Evolutionary conservation across 805 yeast species (phyloP), one percentile per base, ranked within the genome.

Genomic region (Ogataea paradorogensis): DNA sequence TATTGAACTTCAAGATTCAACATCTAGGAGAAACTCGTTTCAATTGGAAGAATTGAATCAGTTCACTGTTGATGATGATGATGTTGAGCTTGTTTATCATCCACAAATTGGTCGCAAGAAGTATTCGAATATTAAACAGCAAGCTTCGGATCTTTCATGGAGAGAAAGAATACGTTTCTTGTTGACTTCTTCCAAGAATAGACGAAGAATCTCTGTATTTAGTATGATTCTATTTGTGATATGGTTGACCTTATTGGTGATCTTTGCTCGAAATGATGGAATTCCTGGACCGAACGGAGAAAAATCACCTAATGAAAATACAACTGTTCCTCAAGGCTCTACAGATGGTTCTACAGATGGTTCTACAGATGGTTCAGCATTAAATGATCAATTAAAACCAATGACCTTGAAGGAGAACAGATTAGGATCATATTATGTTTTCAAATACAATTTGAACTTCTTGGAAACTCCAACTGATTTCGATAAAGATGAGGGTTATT

Each of bases 401-500:
- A 46, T 65, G 50, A 46, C 55, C 9, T 33, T 66, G 15, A 41
- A 47, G 5, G 65, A 56, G 18, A 50, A 50, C 40, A 47, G 66
- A 33, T 37, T 36, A 42, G 70, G 68, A 0, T 20, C 38, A 6
- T 65, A 52, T 33, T 56, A 55, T 39, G 58, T 55, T 2, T 58
- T 51, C 42, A 50, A 51, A 3, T 49, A 49, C 16, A 38, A 42
- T 22, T 42, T 41, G 55, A 28, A 49, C 8, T 60, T 63, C 33
- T 38, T 63, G n/a, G 52, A 57, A 13, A 41, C 42, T 14, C 38
- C 45, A 56, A 45, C 48, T 42, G 9, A 62, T 59, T 5, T 56
- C 16, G 56, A 54, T 7, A 50, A 50, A 5, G 82, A 76, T 43
- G 70, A 73, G 24, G 82, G 81, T 2, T 52, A 66, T 14, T 71